Base-by-base conservation (phyloP, 768 basidiomycete species). In the Pleurotus platypus region DNA sequence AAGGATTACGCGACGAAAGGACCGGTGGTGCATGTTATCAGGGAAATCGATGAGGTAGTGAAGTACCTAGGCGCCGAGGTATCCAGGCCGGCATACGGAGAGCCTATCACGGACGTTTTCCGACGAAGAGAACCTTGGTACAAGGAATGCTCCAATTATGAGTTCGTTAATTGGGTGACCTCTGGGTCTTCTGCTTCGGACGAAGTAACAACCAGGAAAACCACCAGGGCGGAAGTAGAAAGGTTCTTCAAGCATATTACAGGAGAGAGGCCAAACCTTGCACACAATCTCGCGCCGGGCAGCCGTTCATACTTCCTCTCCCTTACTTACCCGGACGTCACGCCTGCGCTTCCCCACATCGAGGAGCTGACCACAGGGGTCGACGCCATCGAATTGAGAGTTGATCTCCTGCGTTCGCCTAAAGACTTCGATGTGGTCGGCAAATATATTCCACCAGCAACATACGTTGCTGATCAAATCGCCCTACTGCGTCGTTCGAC, bases 331-430 rank as follows among this genome's bases (percentile, higher is more conserved):
- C 93, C 96, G 0, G 92, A 97, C 66, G 67, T 97, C 60, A 84
- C 79, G 1, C 82, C 83, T 3, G 87, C 89, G 0, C 75, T 94
- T 42, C 69, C 78, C 13, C 69, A 82, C 50, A 80, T 98, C 42
- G 84, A 90, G 18, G 82, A 88, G 45, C 70, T 99, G 58, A 83
- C 83, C 0, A 78, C 83, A 15, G 97, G 97, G 3, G 90, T 87
- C 5, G 95, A 98, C 65, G 96, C 94, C 0, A 72, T 98, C 58
- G 97, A 99, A 69, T 68, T 98, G n/a, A 86, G 96, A 8, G 94
- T 94, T 9, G 97, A 99, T 68, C 80, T 98, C 6, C 78, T 99
- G 16, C 84, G 82, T 13, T 83, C 66, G 18, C 63, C 72, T 0
- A 74, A 76, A 54, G 76, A 81, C 57, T 66, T 71, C 18, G 80